These are phyloP conservation scores for Lentinula sp. DNA, from an alignment of 768 basidiomycete species.

Conservation along the genomic window DNA sequence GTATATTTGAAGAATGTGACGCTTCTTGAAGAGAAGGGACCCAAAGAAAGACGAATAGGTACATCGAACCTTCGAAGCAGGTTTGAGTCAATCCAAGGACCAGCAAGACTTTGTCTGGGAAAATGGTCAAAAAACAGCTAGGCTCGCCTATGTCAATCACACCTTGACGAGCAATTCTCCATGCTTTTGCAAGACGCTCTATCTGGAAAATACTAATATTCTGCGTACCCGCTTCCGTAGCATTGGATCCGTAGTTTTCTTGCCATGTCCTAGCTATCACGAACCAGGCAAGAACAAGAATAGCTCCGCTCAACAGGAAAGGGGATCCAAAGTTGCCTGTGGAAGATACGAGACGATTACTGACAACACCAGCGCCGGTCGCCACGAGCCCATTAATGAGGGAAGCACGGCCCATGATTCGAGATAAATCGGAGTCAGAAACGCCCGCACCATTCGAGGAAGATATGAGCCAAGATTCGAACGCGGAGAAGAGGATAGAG, in stretches of 20 bases:
- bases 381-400: constrained; percentile 72
- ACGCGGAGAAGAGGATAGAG: constrained; percentile 69
- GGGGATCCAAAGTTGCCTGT: constrained; percentile 54
- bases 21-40: constrained; percentile 69
- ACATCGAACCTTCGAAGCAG: constrained; percentile 82
- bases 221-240: constrained; percentile 16
- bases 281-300: constrained; percentile 49
- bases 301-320: constrained; percentile 55
- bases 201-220: constrained; percentile 42
- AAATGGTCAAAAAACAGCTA: not conserved
- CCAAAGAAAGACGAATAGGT: constrained; percentile 82
- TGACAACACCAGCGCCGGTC: constrained; percentile 56
- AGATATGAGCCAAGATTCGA: constrained; percentile 75
- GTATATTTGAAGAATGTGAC: constrained; percentile 26
- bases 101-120: constrained; percentile 48
- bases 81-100: constrained; percentile 70
- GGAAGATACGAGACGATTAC: constrained; percentile 55
- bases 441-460: constrained; percentile 47
- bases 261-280: constrained; percentile 55
- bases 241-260: constrained; percentile 62
- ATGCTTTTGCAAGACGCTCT: constrained; percentile 47
- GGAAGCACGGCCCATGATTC: constrained; percentile 68
- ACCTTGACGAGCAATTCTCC: constrained; percentile 52
- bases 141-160: not conserved
- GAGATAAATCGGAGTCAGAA: constrained; percentile 52